phyloP scores from a whole-genome alignment of 345 rosid species.

The Hevea brasiliensis region DNA sequence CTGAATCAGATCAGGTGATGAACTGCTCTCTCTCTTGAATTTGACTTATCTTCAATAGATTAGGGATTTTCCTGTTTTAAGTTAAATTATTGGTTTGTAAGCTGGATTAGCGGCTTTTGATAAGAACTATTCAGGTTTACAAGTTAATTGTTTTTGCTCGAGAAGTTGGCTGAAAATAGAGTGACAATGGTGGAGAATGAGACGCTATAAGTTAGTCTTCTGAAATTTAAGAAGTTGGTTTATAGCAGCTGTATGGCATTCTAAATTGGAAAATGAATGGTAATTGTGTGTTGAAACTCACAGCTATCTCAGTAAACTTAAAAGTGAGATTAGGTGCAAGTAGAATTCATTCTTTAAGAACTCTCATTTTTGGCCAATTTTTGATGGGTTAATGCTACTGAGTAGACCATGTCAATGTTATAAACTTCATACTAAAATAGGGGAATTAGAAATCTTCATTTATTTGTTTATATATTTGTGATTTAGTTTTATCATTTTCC shows the following conservation, averaged over 20 bases:
- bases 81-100: slow-evolving; percentile 9
- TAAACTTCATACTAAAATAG: neutral
- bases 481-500: neutral
- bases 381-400: neutral
- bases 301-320: neutral
- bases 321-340: neutral
- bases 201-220: slow-evolving; percentile 2
- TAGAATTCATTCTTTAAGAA: neutral
- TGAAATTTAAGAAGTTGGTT: slow-evolving; percentile 6
- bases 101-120: slow-evolving; percentile 10
- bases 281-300: neutral
- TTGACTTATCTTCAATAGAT: slow-evolving; percentile 13
- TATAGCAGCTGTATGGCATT: neutral
- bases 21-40: slow-evolving; percentile 16
- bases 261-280: neutral
- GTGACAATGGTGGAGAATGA: neutral
- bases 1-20: slow-evolving; percentile 65
- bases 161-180: slow-evolving; percentile 16
- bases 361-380: neutral
- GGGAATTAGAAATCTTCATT: neutral
- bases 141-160: slow-evolving; percentile 13
- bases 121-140: slow-evolving; percentile 6
- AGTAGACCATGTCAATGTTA: neutral
- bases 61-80: neutral
- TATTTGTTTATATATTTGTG: neutral